Evolutionary conservation across 306 rosid species (phyloP), one percentile per base, ranked within the genome.

Genomic region (Dalbergia cultrata): DNA sequence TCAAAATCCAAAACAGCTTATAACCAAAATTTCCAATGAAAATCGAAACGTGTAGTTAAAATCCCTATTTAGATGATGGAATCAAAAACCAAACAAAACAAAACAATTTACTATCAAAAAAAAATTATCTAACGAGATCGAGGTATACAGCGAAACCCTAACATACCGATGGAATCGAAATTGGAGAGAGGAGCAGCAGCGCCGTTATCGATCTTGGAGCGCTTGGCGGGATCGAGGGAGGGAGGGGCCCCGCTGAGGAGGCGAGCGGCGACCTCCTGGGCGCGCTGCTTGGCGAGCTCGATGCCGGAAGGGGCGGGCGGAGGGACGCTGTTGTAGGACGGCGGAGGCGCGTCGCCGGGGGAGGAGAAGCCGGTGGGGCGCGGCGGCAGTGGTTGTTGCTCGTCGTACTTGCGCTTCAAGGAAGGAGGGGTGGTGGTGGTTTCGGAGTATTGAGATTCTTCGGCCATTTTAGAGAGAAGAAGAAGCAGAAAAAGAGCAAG

Each of bases 231-330:
- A 1, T 93, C 99, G 13, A 87, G 76, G 7, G 52, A 74, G 8
- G 83, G 80, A 17, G 74, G 80, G 6, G 85, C 82, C 7, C 81
- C 88, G 10, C 76, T 82, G 72, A 84, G 85, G 82, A 96, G 86
- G 3, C 97, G 97, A 73, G 99, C 91, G 4, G 99, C 98, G 35
- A 96, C 94, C 89, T 93, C 97, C 85, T 96, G 99, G 3, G 98
- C 99, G 2, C 89, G 91, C 80, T 92, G 98, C 83, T 96, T 96
- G 77, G 97, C 97, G n/a, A 87, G 85, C 80, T 90, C 91, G 81
- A 96, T 83, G 59, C 89, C 98, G 52, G 89, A 91, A 19, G 82
- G 82, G 5, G 61, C 72, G 5, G 92, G 91, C 0, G 94, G 92
- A 6, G 94, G 90, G 3, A 88, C 97, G 92, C 68, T 90, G 77